These are phyloP conservation scores for Grifola frondosa DNA, from an alignment of 1,284 basidiomycete species.

Conservation along the genomic window DNA sequence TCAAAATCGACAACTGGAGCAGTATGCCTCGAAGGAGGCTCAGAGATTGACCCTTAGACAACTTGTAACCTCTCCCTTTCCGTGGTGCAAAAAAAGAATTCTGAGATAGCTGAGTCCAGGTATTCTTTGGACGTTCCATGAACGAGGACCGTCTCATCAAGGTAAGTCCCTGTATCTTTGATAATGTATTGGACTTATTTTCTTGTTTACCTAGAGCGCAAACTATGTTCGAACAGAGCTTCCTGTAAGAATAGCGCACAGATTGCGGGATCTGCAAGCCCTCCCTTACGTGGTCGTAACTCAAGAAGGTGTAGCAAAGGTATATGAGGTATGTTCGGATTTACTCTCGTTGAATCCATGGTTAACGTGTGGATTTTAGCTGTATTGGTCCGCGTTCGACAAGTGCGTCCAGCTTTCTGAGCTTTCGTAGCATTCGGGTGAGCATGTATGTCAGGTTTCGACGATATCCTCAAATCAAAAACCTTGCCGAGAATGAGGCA, in stretches of 20 bases:
- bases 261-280: conserved; percentile 83
- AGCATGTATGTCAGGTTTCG: conserved; percentile 58
- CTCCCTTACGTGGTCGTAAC: conserved; percentile 89
- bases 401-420: conserved; percentile 46
- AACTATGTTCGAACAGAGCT: conserved; percentile 90
- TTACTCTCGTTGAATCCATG: conserved; percentile 2
- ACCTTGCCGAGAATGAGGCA: conserved; percentile 70
- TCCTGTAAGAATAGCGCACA: conserved; percentile 85
- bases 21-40: conserved; percentile 76
- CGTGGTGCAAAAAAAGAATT: neutral
- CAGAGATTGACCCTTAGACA: conserved; percentile 79
- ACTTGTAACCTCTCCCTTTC: conserved; percentile 52
- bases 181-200: neutral
- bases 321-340: conserved; percentile 72
- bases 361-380: conserved; percentile 36
- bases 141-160: conserved; percentile 73
- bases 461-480: conserved; percentile 72
- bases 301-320: conserved; percentile 79
- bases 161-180: conserved; percentile 39
- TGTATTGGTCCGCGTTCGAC: conserved; percentile 82
- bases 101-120: conserved; percentile 25
- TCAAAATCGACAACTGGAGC: conserved; percentile 80
- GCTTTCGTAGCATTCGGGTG: conserved; percentile 15
- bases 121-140: conserved; percentile 78
- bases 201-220: conserved; percentile 56